phyloP scores from a whole-genome alignment of 225 moss, liverwort and hornwort genomes.

The Physcomitrellopsis africana region DNA sequence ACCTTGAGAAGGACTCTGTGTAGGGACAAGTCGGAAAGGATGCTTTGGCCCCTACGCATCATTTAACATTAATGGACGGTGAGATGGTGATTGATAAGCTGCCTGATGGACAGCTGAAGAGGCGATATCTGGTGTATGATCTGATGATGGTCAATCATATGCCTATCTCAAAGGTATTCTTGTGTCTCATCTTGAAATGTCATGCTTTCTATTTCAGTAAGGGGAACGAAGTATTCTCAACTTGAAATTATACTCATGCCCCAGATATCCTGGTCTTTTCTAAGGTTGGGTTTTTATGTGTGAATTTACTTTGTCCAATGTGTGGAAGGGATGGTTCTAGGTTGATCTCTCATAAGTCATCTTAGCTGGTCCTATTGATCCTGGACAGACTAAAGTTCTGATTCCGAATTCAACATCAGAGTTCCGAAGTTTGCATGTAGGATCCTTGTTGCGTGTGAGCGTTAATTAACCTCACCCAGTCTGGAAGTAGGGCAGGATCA shows the following conservation, averaged over 20 bases:
- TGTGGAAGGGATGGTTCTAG: too few relatives aligned
- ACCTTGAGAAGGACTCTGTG: conserved; percentile 22
- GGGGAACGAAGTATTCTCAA: too few relatives aligned
- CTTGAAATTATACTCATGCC: too few relatives aligned
- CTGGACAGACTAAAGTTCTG: conserved; percentile 1
- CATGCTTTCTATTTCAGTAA: too few relatives aligned
- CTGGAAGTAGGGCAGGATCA: neutral
- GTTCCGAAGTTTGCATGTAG: neutral
- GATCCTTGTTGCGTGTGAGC: neutral
- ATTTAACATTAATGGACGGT: conserved; percentile 93
- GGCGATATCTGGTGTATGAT: conserved; percentile 94
- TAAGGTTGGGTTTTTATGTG: neutral
- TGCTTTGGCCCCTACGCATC: conserved; percentile 56
- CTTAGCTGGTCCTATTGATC: neutral
- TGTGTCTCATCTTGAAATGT: neutral
- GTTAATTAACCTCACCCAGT: neutral
- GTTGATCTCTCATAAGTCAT: too few relatives aligned
- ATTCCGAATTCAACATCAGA: neutral
- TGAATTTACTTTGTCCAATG: too few relatives aligned
- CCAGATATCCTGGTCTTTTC: conserved; percentile 3
- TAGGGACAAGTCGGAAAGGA: conserved; percentile 54
- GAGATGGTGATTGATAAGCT: conserved; percentile 97
- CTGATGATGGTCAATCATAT: conserved; percentile 85
- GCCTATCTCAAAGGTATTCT: conserved; percentile 64
- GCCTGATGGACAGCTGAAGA: conserved; percentile 70